Percentiles rank a stretch among this genome's conserved stretches.
Evolutionary conservation across 148 eudicot genomes (phyloP).

Genomic region (Rhododendron henanense): DNA sequence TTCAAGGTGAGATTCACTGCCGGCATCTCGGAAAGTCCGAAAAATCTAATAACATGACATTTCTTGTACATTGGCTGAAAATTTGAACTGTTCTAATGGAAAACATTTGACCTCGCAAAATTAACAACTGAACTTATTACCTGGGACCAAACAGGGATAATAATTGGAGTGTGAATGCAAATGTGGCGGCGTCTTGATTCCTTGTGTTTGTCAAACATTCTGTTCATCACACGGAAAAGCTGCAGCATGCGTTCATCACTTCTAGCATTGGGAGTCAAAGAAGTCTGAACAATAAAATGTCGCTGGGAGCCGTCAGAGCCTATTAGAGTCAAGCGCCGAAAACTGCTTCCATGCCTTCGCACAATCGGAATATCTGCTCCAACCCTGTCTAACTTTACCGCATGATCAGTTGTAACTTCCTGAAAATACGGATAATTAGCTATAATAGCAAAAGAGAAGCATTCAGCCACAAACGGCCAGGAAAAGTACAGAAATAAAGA

Average conservation of each 20-base stretch:
- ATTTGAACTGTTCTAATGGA: neutral
- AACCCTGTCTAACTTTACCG: conserved; percentile 89
- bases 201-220: conserved; percentile 96
- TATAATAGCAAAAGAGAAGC: neutral
- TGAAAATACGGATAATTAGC: conserved; percentile 12
- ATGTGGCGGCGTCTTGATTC: conserved; percentile 97
- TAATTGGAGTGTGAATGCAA: conserved; percentile 88
- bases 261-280: conserved; percentile 91
- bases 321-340: conserved; percentile 87
- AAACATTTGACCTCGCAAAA: neutral
- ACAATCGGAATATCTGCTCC: conserved; percentile 97
- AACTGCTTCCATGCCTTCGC: conserved; percentile 97
- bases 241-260: conserved; percentile 99
- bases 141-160: conserved; percentile 99
- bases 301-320: conserved; percentile 99
- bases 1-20: neutral
- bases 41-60: neutral
- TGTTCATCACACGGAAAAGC: conserved; percentile 95
- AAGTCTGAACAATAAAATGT: conserved; percentile 95
- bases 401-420: conserved; percentile 99
- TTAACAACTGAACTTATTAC: conserved; percentile 27
- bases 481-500: neutral
- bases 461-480: neutral
- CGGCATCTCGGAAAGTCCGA: neutral
- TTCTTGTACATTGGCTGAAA: neutral